These are phyloP conservation scores for Eucommia ulmoides DNA, from an alignment of 257 asterid species.

Conservation along the genomic window DNA sequence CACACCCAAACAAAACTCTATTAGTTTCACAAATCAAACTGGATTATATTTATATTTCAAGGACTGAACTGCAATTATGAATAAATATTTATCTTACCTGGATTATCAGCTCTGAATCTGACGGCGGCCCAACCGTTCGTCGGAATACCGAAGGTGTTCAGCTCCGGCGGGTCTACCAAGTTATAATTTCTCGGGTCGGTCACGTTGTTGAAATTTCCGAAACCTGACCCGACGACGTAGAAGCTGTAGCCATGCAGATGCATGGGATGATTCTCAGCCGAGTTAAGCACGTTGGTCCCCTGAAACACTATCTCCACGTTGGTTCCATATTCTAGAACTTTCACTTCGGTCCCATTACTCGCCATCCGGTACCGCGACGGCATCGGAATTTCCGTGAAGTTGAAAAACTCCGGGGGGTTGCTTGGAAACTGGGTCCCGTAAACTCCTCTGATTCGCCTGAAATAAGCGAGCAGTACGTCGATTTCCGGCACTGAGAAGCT, in stretches of 20 bases:
- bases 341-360: constrained; percentile 18
- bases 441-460: constrained; percentile 20
- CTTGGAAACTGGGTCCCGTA: constrained; percentile 26
- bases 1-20: too few relatives aligned
- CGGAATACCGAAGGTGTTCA: constrained; percentile 47
- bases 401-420: constrained; percentile 26
- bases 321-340: constrained; percentile 29
- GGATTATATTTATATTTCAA: too few relatives aligned
- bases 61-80: too few relatives aligned
- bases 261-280: constrained; percentile 57
- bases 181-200: constrained; percentile 41
- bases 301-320: constrained; percentile 50
- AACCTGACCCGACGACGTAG: constrained; percentile 49
- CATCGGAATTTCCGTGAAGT: constrained; percentile 20
- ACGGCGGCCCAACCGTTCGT: constrained; percentile 50
- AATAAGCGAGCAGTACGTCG: too few relatives aligned
- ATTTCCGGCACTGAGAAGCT: too few relatives aligned
- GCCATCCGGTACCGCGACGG: constrained; percentile 14
- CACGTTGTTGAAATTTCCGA: constrained; percentile 33
- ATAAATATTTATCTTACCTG: too few relatives aligned
- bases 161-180: constrained; percentile 50
- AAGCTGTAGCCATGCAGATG: constrained; percentile 68
- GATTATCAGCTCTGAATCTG: constrained; percentile 56
- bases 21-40: too few relatives aligned
- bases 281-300: constrained; percentile 35